These are phyloP conservation scores for Cordyceps tenuipes DNA, from an alignment of 2,329 filamentous ascomycete genomes.

Conservation along the genomic window DNA sequence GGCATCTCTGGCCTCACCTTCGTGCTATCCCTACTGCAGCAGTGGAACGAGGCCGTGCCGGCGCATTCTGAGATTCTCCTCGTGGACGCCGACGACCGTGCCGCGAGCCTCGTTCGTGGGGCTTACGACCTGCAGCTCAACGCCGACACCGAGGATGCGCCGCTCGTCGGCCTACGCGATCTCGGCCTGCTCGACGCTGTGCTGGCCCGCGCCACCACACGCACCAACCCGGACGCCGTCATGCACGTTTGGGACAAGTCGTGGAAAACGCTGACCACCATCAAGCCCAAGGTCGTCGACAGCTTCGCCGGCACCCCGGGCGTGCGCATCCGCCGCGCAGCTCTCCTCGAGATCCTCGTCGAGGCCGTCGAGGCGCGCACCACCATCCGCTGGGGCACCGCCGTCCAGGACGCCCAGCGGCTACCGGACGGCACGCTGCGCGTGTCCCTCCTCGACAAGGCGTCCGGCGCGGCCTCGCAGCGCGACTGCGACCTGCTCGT, in stretches of 20 bases:
- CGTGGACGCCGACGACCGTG: conserved; percentile 28
- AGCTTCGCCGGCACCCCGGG: conserved; percentile 18
- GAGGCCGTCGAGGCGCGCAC: conserved; percentile 16
- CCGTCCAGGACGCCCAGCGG: neutral
- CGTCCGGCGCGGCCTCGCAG: neutral
- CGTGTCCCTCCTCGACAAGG: conserved; percentile 1
- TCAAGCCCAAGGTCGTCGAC: conserved; percentile 17
- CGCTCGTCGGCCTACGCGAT: conserved; percentile 25
- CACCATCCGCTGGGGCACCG: conserved; percentile 5
- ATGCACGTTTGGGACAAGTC: conserved; percentile 27
- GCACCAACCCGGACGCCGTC: conserved; percentile 14
- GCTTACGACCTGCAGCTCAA: conserved; percentile 27
- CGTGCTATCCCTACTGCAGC: conserved; percentile 26
- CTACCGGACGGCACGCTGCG: conserved; percentile 2
- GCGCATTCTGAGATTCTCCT: conserved; percentile 23
- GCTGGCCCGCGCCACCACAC: conserved; percentile 19
- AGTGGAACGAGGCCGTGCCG: conserved; percentile 21
- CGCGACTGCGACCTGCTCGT: conserved; percentile 29
- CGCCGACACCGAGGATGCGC: conserved; percentile 21
- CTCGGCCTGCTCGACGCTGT: conserved; percentile 26
- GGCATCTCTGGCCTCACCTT: conserved; percentile 34
- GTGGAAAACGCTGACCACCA: conserved; percentile 21
- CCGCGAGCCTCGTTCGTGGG: conserved; percentile 19
- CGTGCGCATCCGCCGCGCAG: conserved; percentile 23
- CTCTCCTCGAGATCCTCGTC: conserved; percentile 22